These are phyloP conservation scores for Afroboletus lepidellus DNA, from an alignment of 1,284 basidiomycete genomes.

Conservation along the genomic window DNA sequence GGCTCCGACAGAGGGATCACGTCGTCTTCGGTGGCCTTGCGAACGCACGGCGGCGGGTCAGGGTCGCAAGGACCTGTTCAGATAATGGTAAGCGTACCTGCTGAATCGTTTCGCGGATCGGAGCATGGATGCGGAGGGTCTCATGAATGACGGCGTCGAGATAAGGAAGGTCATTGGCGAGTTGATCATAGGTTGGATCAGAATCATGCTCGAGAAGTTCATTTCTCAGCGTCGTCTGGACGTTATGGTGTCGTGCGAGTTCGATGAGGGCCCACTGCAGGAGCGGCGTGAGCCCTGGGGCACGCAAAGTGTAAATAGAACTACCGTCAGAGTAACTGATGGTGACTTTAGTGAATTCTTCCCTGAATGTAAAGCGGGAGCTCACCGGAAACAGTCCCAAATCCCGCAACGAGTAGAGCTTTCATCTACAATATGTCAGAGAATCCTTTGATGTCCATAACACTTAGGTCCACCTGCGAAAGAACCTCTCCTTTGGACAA, in stretches of 20 bases:
- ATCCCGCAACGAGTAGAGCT: slow-evolving; percentile 40
- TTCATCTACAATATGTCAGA: slow-evolving; percentile 32
- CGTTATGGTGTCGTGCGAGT: slow-evolving; percentile 21
- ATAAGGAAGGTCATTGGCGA: not conserved
- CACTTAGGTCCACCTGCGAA: slow-evolving; percentile 43
- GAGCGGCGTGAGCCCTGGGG: not conserved
- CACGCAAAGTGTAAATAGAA: not conserved
- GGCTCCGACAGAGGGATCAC: slow-evolving; percentile 43
- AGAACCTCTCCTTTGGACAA: slow-evolving; percentile 68
- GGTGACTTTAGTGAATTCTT: not conserved
- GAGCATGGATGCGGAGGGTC: no score
- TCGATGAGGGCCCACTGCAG: slow-evolving; percentile 33
- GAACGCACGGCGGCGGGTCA: no score
- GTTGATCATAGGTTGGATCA: not conserved
- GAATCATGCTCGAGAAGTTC: not conserved
- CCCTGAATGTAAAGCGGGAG: not conserved
- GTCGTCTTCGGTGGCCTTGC: slow-evolving; percentile 42
- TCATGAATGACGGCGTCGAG: not conserved
- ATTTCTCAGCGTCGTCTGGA: slow-evolving; percentile 38
- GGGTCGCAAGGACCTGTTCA: no score
- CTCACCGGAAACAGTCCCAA: slow-evolving; percentile 43
- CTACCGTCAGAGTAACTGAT: slow-evolving; percentile 30
- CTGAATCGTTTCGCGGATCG: no score
- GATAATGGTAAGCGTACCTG: no score
- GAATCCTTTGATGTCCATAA: not conserved